Conservation (phyloP, 176 grass and related monocot genomes). For the Chloris gayana region DNA sequence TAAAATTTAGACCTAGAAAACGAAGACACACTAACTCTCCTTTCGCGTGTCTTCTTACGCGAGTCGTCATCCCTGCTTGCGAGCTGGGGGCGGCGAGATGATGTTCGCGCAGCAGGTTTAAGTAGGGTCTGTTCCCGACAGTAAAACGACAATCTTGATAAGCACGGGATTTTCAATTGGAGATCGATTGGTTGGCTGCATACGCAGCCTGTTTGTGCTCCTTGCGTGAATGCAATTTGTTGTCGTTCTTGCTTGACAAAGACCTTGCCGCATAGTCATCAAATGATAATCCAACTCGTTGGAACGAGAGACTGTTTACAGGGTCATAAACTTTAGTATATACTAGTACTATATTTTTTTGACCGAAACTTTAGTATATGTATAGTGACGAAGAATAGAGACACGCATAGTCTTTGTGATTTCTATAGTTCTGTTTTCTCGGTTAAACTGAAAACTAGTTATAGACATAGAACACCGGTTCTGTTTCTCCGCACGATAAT, state of each 20-base stretch:
- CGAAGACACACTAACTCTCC: too few species aligned
- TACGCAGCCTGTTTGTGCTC: constrained; percentile 5
- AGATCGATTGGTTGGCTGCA: neutral
- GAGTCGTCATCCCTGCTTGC: constrained; percentile 28
- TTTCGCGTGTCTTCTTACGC: constrained; percentile 12
- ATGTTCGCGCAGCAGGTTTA: constrained; percentile 28
- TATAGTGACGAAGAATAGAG: neutral
- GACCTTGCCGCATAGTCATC: neutral
- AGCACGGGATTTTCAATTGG: constrained; percentile 22
- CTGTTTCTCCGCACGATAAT: neutral
- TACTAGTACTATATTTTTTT: too few species aligned
- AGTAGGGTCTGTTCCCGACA: constrained; percentile 34
- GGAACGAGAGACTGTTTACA: neutral
- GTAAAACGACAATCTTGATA: constrained; percentile 55
- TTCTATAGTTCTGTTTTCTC: neutral
- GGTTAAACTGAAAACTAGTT: neutral
- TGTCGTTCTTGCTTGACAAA: neutral
- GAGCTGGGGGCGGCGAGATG: constrained; percentile 30
- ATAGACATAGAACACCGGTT: neutral
- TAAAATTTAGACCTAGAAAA: too few species aligned
- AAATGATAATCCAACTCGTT: neutral
- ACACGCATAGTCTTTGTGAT: neutral
- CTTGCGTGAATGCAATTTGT: constrained; percentile 16
- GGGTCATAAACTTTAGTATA: neutral
- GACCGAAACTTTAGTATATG: neutral